These are phyloP conservation scores for Thecaphora frezii DNA, from an alignment of 1,284 basidiomycete genomes.

Conservation along the genomic window DNA sequence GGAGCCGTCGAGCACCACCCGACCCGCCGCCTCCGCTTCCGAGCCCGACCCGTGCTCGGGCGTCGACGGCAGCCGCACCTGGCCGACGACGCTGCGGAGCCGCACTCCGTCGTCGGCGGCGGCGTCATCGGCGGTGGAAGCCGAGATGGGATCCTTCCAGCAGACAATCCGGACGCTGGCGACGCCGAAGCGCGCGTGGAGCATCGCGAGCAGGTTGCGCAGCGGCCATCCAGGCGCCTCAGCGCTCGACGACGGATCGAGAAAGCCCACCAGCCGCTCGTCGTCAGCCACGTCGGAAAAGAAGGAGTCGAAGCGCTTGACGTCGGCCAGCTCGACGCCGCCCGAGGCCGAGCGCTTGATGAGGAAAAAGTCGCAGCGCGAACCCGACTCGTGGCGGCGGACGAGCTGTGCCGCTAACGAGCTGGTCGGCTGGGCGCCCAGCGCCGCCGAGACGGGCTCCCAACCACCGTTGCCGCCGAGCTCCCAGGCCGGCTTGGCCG, in stretches of 20 bases:
- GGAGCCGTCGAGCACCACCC: slow-evolving; percentile 1
- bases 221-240: slow-evolving; percentile 89
- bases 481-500: slow-evolving; percentile 63
- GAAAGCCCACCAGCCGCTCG: slow-evolving; percentile 63
- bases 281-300: slow-evolving; percentile 62
- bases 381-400: not conserved
- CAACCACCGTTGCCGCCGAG: slow-evolving; percentile 63
- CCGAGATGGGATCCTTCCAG: slow-evolving; percentile 45
- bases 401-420: not conserved
- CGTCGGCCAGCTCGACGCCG: slow-evolving; percentile 8
- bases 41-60: not conserved
- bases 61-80: slow-evolving; percentile 9
- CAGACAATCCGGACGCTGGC: slow-evolving; percentile 62
- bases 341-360: not conserved
- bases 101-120: not conserved
- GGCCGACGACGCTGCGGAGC: slow-evolving; percentile 7
- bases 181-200: slow-evolving; percentile 49
- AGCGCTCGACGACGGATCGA: slow-evolving; percentile 80
- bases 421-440: not conserved
- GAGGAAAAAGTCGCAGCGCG: slow-evolving; percentile 3
- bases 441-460: slow-evolving; percentile 4
- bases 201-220: slow-evolving; percentile 81
- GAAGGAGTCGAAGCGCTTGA: slow-evolving; percentile 58
- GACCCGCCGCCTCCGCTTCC: no score
- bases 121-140: not conserved